Percentiles rank a stretch among this genome's conserved stretches.
Conservation (phyloP, 768 basidiomycete species). For the Exsudoporus frostii region DNA sequence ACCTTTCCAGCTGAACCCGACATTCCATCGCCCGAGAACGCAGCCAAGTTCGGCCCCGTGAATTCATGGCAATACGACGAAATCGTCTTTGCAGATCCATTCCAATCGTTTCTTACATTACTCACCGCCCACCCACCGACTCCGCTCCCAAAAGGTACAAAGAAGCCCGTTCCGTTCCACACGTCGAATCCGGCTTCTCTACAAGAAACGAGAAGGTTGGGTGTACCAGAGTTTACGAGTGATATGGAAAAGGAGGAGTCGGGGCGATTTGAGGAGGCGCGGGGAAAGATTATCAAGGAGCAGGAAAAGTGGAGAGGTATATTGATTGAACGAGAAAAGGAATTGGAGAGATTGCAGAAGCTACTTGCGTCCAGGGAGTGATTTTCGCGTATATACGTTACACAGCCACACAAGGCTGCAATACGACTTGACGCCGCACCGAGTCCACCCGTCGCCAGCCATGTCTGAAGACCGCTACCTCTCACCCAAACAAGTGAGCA, state of each 20-base stretch:
- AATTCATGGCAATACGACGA: constrained; percentile 99
- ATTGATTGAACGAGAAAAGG: constrained; percentile 80
- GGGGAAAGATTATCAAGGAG: constrained; percentile 67
- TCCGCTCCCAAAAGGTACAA: constrained; percentile 58
- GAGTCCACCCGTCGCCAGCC: background rate
- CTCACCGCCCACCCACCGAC: constrained; percentile 84
- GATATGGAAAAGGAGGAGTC: constrained; percentile 88
- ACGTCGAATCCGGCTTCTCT: constrained; percentile 55
- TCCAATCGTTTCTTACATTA: constrained; percentile 77
- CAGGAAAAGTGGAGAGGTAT: constrained; percentile 67
- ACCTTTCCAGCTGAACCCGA: constrained; percentile 49
- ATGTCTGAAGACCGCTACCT: constrained; percentile 37
- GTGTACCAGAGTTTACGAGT: constrained; percentile 79
- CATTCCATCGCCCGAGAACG: constrained; percentile 63
- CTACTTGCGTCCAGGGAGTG: constrained; percentile 26
- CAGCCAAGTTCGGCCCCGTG: constrained; percentile 71
- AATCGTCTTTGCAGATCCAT: constrained; percentile 93
- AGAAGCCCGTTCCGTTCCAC: constrained; percentile 71
- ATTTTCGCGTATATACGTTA: no score
- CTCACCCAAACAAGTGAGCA: constrained; percentile 28
- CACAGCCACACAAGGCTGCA: constrained; percentile 17
- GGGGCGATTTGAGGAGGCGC: constrained; percentile 73
- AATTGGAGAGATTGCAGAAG: constrained; percentile 67
- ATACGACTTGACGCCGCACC: background rate
- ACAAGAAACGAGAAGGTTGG: constrained; percentile 58